A percentile compares a stretch with the other conserved stretches of the same genome.
Evolutionary conservation across 2,329 filamentous ascomycete genomes (phyloP).

Genomic region (Aspergillus aculeatus): DNA sequence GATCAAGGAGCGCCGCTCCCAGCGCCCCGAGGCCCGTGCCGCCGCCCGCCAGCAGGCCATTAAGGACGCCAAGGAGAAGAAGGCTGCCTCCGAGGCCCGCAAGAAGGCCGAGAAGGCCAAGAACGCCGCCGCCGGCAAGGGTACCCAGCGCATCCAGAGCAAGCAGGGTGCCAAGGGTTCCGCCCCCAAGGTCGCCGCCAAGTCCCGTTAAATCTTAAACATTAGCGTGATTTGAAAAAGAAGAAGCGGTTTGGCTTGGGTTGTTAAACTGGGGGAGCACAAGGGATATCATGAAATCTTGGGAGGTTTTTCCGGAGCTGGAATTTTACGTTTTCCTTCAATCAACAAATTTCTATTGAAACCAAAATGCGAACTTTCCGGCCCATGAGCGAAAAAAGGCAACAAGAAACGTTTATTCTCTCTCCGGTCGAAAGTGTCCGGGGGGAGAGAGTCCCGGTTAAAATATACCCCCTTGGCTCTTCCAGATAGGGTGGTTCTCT

Average conservation of each 20-base stretch:
- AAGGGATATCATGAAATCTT: conserved; percentile 24
- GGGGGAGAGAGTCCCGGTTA: background rate
- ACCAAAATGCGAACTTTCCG: conserved; percentile 16
- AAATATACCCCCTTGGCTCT: conserved; percentile 7
- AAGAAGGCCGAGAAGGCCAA: conserved; percentile 99
- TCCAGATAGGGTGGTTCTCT: conserved; percentile 9
- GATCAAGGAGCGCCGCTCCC: conserved; percentile 96
- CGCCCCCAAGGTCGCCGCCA: conserved; percentile 78
- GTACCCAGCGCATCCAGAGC: conserved; percentile 78
- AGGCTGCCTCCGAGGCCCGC: conserved; percentile 76
- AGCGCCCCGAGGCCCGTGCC: conserved; percentile 92
- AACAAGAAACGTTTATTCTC: background rate
- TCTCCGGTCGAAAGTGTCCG: background rate
- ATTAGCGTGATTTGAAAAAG: conserved; percentile 16
- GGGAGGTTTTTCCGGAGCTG: conserved; percentile 26
- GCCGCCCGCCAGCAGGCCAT: conserved; percentile 88
- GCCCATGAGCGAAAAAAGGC: conserved; percentile 24
- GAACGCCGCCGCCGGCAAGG: conserved; percentile 72
- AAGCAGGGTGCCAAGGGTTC: conserved; percentile 98
- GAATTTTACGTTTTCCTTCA: conserved; percentile 25
- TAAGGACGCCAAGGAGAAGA: conserved; percentile 99
- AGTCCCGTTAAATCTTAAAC: conserved; percentile 67
- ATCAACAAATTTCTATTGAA: conserved; percentile 16
- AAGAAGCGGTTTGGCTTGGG: conserved; percentile 30
- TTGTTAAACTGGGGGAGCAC: conserved; percentile 19